Percentiles rank a stretch among this genome's conserved stretches.
Evolutionary conservation across 768 basidiomycete species (phyloP).

Genomic region (Leucogyrophana mollusca): DNA sequence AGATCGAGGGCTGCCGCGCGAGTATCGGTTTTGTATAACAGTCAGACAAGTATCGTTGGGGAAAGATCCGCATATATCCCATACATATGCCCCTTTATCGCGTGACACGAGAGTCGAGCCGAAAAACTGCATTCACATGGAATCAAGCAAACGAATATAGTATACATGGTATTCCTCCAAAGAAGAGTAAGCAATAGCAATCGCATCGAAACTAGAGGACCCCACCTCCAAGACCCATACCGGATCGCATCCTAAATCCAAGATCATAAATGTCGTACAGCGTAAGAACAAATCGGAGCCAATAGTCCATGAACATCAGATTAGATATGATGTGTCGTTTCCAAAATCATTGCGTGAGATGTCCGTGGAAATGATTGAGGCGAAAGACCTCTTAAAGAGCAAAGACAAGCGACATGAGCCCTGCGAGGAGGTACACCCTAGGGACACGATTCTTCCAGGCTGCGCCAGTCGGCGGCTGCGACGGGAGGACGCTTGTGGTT

Average conservation of each 20-base stretch:
- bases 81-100: too few relatives aligned
- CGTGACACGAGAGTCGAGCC: too few relatives aligned
- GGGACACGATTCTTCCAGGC: constrained; percentile 25
- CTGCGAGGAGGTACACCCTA: constrained; percentile 13
- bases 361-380: constrained; percentile 7
- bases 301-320: constrained; percentile 17
- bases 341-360: constrained; percentile 3
- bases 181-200: too few relatives aligned
- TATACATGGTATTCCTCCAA: too few relatives aligned
- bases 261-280: constrained; percentile 9
- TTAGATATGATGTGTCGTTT: constrained; percentile 2
- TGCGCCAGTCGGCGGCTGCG: constrained; percentile 17
- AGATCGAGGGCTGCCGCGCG: too few relatives aligned
- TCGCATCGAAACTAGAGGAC: too few relatives aligned
- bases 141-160: too few relatives aligned
- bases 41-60: too few relatives aligned
- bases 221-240: too few relatives aligned
- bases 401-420: constrained; percentile 15
- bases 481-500: constrained; percentile 2
- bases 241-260: constrained; percentile 4
- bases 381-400: constrained; percentile 14
- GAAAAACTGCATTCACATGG: too few relatives aligned
- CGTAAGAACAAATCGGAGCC: constrained; percentile 1
- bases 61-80: too few relatives aligned
- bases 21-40: too few relatives aligned